Conservation (phyloP, 2,329 filamentous ascomycete genomes). For the Colletotrichum lentis region DNA sequence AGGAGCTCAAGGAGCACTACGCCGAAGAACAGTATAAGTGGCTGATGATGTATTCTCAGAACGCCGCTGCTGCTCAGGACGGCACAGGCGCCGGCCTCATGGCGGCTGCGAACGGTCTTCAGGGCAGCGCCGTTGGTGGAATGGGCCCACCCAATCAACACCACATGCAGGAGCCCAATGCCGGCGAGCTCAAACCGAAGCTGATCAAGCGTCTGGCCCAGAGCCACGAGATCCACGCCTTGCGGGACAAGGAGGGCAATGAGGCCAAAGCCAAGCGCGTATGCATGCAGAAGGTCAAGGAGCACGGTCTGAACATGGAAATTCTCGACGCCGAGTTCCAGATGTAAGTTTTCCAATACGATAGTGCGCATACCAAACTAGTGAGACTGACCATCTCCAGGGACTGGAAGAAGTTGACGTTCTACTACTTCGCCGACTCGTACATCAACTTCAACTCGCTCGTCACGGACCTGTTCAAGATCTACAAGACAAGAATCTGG, state of each 20-base stretch:
- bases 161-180: constrained; percentile 74
- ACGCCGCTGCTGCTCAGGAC: constrained; percentile 69
- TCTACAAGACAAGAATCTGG: constrained; percentile 99
- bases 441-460: constrained; percentile 99
- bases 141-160: constrained; percentile 80
- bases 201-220: constrained; percentile 96
- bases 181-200: constrained; percentile 88
- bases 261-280: constrained; percentile 97
- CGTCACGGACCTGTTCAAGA: constrained; percentile 97
- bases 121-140: constrained; percentile 76
- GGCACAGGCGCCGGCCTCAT: constrained; percentile 68
- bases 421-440: constrained; percentile 97
- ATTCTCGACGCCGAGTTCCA: constrained; percentile 98
- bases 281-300: constrained; percentile 94
- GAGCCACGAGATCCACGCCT: constrained; percentile 84
- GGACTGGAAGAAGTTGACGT: constrained; percentile 98
- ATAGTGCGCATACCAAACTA: neutral
- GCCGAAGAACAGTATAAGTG: constrained; percentile 97
- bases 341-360: constrained; percentile 72
- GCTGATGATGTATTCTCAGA: constrained; percentile 98
- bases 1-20: constrained; percentile 88
- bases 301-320: constrained; percentile 96
- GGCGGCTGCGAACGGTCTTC: constrained; percentile 69
- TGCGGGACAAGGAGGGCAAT: constrained; percentile 95
- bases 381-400: constrained; percentile 54